A percentile compares a stretch with the other conserved stretches of the same genome.
Conservation (phyloP, 164 flowering plant species). For the Piper longum region DNA sequence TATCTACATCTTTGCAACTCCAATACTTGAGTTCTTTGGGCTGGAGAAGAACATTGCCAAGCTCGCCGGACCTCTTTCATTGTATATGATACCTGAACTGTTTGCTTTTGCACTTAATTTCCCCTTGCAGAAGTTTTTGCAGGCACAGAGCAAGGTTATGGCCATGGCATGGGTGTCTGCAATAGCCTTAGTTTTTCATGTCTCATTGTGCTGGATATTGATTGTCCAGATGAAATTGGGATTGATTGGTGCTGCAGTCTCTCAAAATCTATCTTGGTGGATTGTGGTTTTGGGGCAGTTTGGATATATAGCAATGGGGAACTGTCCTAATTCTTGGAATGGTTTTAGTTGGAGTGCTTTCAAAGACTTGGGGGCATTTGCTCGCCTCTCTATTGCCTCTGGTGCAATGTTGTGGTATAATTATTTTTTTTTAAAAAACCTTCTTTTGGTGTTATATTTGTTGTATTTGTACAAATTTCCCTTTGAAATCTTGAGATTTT, state of each 20-base stretch:
- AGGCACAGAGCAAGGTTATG: constrained; percentile 27
- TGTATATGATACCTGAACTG: constrained; percentile 25
- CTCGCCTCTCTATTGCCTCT: constrained; percentile 40
- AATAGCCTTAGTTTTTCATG: constrained; percentile 20
- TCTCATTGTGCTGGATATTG: constrained; percentile 29
- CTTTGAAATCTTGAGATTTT: background rate
- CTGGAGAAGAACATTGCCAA: constrained; percentile 20
- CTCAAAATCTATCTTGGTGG: constrained; percentile 45
- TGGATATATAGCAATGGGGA: constrained; percentile 21
- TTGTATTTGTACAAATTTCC: background rate
- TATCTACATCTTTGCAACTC: constrained; percentile 20
- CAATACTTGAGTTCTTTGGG: constrained; percentile 19
- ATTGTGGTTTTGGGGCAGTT: constrained; percentile 23
- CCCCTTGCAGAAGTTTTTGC: constrained; percentile 29
- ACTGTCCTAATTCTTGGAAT: constrained; percentile 15
- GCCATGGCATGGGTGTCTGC: constrained; percentile 27
- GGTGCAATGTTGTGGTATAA: constrained; percentile 53
- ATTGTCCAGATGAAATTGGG: constrained; percentile 25
- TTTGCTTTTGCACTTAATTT: constrained; percentile 22
- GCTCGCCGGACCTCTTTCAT: constrained; percentile 17
- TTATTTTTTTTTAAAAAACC: background rate
- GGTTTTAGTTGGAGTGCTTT: constrained; percentile 35
- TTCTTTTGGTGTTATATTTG: background rate
- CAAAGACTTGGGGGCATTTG: constrained; percentile 31
- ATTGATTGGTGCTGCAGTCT: constrained; percentile 26